Evolutionary conservation across 345 rosid genomes (phyloP).

Genomic region (Populus alba): DNA sequence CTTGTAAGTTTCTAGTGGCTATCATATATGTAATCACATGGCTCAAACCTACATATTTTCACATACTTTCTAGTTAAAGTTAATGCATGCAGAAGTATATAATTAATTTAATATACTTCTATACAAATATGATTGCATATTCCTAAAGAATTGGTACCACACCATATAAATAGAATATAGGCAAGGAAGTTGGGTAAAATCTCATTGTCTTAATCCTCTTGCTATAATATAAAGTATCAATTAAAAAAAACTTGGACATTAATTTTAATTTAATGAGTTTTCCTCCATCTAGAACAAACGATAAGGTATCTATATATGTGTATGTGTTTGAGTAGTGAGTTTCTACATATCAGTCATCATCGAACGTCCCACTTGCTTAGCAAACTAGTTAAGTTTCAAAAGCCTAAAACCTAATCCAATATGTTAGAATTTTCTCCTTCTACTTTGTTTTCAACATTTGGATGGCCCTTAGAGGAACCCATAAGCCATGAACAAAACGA

Average conservation of each 20-base stretch:
- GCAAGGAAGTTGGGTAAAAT: background rate
- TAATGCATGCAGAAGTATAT: background rate
- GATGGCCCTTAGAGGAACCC: conserved; percentile 28
- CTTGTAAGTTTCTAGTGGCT: too few species aligned
- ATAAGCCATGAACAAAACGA: conserved; percentile 10
- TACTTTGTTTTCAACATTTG: conserved; percentile 4
- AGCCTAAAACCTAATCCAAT: background rate
- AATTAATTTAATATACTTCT: background rate
- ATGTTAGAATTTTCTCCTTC: conserved; percentile 16
- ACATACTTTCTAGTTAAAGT: too few species aligned
- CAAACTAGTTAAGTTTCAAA: background rate
- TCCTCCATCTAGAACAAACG: background rate
- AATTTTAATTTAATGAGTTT: background rate
- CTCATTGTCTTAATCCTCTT: background rate
- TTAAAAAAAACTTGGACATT: background rate
- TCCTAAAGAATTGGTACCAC: background rate
- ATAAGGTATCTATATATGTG: background rate
- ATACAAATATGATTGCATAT: background rate
- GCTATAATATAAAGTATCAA: background rate
- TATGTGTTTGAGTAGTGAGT: background rate
- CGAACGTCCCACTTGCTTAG: background rate
- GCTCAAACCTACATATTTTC: too few species aligned
- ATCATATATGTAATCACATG: too few species aligned
- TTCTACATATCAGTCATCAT: conserved; percentile 10
- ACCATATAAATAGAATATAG: background rate